These are phyloP conservation scores for Verticillium nubilum DNA, from an alignment of 2,329 filamentous ascomycete genomes.

Conservation along the genomic window DNA sequence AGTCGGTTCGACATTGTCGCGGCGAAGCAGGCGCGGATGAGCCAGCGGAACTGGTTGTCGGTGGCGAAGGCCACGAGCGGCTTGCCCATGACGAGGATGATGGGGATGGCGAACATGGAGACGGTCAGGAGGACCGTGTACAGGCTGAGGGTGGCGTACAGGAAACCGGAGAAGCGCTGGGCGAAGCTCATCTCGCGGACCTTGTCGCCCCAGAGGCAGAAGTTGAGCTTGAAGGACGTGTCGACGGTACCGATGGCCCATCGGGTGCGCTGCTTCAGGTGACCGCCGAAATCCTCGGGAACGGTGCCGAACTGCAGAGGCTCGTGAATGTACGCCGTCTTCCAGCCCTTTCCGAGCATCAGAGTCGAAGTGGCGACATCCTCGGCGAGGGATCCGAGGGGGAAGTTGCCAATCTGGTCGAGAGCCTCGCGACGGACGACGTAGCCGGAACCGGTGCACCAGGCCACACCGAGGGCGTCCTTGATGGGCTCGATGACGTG, in stretches of 20 bases:
- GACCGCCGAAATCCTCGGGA: constrained; percentile 48
- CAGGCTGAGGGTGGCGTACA: constrained; percentile 49
- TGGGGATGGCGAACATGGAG: constrained; percentile 52
- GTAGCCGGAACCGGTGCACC: constrained; percentile 61
- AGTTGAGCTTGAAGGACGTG: constrained; percentile 54
- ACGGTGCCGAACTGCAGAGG: constrained; percentile 55
- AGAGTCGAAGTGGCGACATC: constrained; percentile 55
- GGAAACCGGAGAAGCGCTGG: constrained; percentile 53
- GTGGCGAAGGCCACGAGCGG: constrained; percentile 51
- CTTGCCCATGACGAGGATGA: constrained; percentile 52
- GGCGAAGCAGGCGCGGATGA: constrained; percentile 50
- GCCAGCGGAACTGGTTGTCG: constrained; percentile 49
- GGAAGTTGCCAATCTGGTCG: constrained; percentile 57
- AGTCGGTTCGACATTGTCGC: constrained; percentile 45
- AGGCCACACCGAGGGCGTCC: constrained; percentile 49
- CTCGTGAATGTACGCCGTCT: constrained; percentile 55
- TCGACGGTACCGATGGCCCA: constrained; percentile 54
- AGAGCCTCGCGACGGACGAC: constrained; percentile 53
- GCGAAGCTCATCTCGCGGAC: constrained; percentile 48
- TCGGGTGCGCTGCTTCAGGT: constrained; percentile 51
- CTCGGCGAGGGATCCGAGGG: constrained; percentile 53
- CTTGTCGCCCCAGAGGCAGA: constrained; percentile 49
- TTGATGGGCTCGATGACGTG: constrained; percentile 46
- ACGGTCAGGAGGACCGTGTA: constrained; percentile 50
- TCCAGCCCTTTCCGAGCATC: constrained; percentile 57